These are phyloP conservation scores for Candida nitratophila DNA, from an alignment of 805 yeast species.

Conservation along the genomic window DNA sequence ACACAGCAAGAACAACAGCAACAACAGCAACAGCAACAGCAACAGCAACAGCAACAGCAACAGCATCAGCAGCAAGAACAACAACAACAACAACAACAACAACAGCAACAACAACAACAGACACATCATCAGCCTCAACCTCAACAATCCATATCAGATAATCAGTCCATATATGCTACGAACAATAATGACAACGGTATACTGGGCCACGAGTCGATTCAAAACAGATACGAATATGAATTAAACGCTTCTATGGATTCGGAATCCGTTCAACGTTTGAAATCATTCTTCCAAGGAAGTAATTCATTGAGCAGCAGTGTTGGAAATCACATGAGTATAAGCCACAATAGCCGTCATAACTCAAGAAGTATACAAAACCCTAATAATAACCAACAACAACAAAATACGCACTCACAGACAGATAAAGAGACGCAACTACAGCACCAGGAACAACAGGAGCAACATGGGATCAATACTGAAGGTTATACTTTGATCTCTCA, in stretches of 20 bases:
- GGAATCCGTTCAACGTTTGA: constrained; percentile 50
- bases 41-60: too few relatives aligned
- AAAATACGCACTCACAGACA: constrained; percentile 18
- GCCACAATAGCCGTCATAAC: neutral
- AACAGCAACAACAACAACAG: constrained; percentile 3
- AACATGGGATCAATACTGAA: constrained; percentile 50
- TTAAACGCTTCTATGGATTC: constrained; percentile 34
- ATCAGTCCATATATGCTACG: constrained; percentile 1
- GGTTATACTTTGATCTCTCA: constrained; percentile 83
- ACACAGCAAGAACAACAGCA: too few relatives aligned
- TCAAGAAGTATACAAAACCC: neutral
- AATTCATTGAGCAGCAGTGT: neutral
- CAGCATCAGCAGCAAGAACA: too few relatives aligned
- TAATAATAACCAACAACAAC: too few relatives aligned
- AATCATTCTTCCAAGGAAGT: constrained; percentile 57
- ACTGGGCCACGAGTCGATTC: constrained; percentile 31
- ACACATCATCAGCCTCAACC: constrained; percentile 15
- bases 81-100: constrained; percentile 9
- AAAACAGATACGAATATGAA: constrained; percentile 37
- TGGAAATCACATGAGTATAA: neutral
- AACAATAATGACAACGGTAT: constrained; percentile 1
- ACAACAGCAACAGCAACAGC: too few relatives aligned
- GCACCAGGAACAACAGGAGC: constrained; percentile 14
- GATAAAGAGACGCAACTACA: constrained; percentile 15
- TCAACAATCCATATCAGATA: too few relatives aligned